Conservation (phyloP, 2,329 filamentous ascomycete species). For the Dactylellina cionopaga region DNA sequence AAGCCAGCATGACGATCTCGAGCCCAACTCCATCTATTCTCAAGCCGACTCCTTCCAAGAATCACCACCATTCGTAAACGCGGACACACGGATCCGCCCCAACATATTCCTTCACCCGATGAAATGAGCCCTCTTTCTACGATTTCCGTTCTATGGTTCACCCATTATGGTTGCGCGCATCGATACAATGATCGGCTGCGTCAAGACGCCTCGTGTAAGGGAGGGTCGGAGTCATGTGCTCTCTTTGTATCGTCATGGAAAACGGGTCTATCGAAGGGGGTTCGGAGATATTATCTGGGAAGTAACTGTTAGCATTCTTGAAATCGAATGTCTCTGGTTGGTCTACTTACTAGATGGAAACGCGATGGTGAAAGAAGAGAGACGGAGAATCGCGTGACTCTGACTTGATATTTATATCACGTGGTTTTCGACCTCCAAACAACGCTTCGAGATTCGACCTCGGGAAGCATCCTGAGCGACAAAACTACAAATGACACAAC, state of each 20-base stretch:
- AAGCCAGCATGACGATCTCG: constrained; percentile 21
- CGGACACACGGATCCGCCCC: constrained; percentile 31
- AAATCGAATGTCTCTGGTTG: neutral
- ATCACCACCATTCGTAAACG: constrained; percentile 16
- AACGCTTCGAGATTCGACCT: constrained; percentile 23
- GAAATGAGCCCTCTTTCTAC: constrained; percentile 31
- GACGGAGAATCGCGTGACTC: constrained; percentile 24
- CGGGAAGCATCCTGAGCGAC: too few relatives aligned
- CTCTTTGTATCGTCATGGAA: constrained; percentile 53
- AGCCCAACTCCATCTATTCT: constrained; percentile 27
- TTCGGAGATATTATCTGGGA: constrained; percentile 12
- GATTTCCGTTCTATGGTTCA: constrained; percentile 53
- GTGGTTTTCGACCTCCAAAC: constrained; percentile 22
- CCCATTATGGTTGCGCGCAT: constrained; percentile 45
- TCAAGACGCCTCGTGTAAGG: constrained; percentile 45
- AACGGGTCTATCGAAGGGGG: constrained; percentile 16
- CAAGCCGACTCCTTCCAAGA: neutral
- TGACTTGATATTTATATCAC: constrained; percentile 26
- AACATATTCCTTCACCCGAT: constrained; percentile 17
- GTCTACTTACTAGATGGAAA: constrained; percentile 38
- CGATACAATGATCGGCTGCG: neutral
- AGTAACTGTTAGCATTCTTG: neutral
- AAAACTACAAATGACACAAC: constrained; percentile 2
- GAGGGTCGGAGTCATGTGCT: constrained; percentile 52
- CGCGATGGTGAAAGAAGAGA: constrained; percentile 43